Base-by-base conservation (phyloP, 1,284 basidiomycete species). In the Sporisorium scitamineum region DNA sequence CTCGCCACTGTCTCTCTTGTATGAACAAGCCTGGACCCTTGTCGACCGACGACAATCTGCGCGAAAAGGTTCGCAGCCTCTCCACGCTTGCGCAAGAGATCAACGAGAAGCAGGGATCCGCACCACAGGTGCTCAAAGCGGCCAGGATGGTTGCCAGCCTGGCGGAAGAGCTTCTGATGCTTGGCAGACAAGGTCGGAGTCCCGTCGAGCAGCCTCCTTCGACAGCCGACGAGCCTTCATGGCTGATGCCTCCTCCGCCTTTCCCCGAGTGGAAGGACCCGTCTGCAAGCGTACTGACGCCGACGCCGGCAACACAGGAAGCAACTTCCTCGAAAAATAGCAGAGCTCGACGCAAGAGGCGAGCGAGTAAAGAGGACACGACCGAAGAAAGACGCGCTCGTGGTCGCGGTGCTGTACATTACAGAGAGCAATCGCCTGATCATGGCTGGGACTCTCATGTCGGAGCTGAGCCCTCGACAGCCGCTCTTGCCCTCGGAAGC, bases 191-290 rank as follows among this genome's bases (percentile, higher is more conserved):
- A 39, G 34, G 18, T 32, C 22, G 5, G 1, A 6, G n/a, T 5
- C n/a, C 47, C 27, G 22, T 34, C 8, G 39, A 60, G 26, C 14
- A 10, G 7, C n/a, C 24, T 10, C 6, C 27, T 3, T 60, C 66
- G 3, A 18, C 22, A n/a, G n/a, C n/a, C n/a, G n/a, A n/a, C n/a
- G n/a, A n/a, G n/a, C n/a, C n/a, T n/a, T n/a, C n/a, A 9, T 68
- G 66, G 66, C 52, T 68, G 8, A 54, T 62, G 51, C 24, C 27
- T 3, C 60, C 59, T 44, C 51, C 44, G 2, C 51, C 51, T 13
- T 52, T 68, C 5, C 66, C 60, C 7, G 44, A 34, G 5, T 54
- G 48, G 45, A 16, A 20, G n/a, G 39, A 22, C 6, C 54, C 59
- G n/a, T 6, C 20, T 13, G 8, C 31, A 2, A 42, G n/a, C 8